These are phyloP conservation scores for Amaranthus tricolor DNA, from an alignment of 179 eudicot genomes.

Conservation along the genomic window DNA sequence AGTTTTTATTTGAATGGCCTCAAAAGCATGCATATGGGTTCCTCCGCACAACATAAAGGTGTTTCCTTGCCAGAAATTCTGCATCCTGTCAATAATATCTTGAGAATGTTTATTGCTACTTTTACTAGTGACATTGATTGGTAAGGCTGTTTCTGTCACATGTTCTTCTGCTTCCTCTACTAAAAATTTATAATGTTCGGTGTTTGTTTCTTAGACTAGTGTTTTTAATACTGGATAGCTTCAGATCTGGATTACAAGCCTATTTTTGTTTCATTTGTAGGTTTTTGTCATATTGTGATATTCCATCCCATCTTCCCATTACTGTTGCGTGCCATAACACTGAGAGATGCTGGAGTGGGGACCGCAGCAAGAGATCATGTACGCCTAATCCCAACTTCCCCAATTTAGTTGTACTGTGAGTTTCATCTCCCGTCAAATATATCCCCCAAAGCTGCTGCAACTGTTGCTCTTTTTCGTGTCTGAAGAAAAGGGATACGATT, in stretches of 20 bases:
- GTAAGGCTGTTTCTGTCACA: conserved; percentile 35
- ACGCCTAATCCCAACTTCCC: conserved; percentile 68
- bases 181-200: not conserved
- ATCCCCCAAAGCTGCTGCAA: conserved; percentile 8
- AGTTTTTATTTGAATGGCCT: conserved; percentile 73
- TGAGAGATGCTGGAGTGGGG: conserved; percentile 79
- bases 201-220: not conserved
- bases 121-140: conserved; percentile 78
- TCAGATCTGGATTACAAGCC: conserved; percentile 12
- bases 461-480: too few species aligned
- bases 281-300: conserved; percentile 77
- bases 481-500: not conserved
- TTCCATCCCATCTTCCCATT: conserved; percentile 70
- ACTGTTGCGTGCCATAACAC: conserved; percentile 81
- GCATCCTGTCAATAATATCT: conserved; percentile 65
- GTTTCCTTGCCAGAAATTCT: conserved; percentile 76
- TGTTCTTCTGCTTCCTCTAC: not conserved
- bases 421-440: conserved; percentile 18
- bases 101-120: conserved; percentile 72
- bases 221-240: not conserved
- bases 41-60: conserved; percentile 34
- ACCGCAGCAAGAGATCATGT: conserved; percentile 54
- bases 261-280: conserved; percentile 34
- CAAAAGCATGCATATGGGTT: conserved; percentile 37
- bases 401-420: conserved; percentile 78